Conservation (phyloP, 1,284 basidiomycete species). For the Trichosporon faecale region DNA sequence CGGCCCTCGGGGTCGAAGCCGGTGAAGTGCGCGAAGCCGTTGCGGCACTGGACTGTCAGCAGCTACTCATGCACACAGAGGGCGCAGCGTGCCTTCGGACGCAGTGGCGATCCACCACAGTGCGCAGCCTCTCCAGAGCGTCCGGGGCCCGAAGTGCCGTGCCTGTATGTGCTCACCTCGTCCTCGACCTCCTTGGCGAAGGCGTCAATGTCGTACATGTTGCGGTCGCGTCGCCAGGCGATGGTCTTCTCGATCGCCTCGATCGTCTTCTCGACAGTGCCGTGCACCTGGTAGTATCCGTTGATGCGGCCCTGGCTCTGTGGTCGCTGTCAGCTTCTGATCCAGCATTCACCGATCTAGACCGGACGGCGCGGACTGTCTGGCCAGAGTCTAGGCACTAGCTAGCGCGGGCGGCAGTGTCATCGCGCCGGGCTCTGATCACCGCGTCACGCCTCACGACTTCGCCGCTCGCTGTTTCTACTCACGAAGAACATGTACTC, state of each 20-base stretch:
- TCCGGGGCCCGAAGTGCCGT: conserved; percentile 28
- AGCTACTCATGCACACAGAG: conserved; percentile 27
- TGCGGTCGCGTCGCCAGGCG: conserved; percentile 37
- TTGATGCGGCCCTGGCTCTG: background rate
- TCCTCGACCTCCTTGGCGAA: conserved; percentile 33
- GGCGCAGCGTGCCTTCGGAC: background rate
- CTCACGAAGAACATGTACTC: conserved; percentile 48
- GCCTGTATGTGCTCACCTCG: conserved; percentile 27
- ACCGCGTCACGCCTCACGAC: too few species aligned
- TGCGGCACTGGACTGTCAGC: conserved; percentile 21
- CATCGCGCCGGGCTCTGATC: background rate
- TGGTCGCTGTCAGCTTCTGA: background rate
- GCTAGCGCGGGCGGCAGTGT: background rate
- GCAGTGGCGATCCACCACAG: background rate
- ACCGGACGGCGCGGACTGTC: background rate
- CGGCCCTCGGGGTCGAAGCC: conserved; percentile 34
- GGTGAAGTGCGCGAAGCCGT: conserved; percentile 32
- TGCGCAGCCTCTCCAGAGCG: background rate
- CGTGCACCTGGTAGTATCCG: conserved; percentile 7
- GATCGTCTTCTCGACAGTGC: conserved; percentile 4
- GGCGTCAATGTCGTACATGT: conserved; percentile 40
- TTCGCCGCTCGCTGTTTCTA: background rate
- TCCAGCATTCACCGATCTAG: background rate
- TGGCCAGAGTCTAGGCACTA: background rate
- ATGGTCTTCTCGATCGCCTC: conserved; percentile 37